phyloP scores from a whole-genome alignment of 202 grass and related monocot genomes.

The Schoenoplectus triqueter region DNA sequence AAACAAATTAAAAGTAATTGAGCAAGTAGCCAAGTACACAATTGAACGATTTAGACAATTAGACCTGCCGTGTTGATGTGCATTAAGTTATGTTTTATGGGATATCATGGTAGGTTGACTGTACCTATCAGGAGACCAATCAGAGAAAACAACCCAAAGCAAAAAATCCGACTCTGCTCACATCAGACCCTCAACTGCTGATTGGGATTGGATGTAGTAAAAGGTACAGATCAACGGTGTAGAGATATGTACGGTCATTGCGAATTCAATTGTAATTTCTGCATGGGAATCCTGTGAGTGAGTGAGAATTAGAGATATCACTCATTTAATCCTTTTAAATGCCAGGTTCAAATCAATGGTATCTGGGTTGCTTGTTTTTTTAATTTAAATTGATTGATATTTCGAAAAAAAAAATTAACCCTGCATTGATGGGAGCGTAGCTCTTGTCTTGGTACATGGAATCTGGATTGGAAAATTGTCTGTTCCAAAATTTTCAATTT shows the following conservation, averaged over 20 bases:
- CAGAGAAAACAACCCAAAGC: neutral
- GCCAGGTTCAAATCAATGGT: neutral
- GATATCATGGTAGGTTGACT: neutral
- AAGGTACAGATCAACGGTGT: neutral
- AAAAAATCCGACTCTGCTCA: neutral
- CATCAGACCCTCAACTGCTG: neutral
- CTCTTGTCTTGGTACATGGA: neutral
- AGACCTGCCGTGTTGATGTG: neutral
- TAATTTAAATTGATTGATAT: neutral
- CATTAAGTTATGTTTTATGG: neutral
- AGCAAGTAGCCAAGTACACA: neutral
- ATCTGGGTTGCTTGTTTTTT: neutral
- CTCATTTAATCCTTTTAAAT: no score
- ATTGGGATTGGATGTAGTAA: neutral
- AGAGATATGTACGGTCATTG: neutral
- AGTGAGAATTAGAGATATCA: neutral
- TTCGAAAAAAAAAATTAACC: neutral
- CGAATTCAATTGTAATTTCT: neutral
- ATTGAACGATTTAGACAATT: neutral
- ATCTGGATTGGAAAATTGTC: neutral
- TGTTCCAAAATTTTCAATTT: neutral
- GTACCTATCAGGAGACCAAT: conserved; percentile 17
- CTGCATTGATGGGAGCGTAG: neutral
- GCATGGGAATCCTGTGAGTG: neutral
- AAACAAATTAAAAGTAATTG: neutral